Conservation (phyloP, 2,329 filamentous ascomycete genomes). For the Claviceps lovelessii region DNA sequence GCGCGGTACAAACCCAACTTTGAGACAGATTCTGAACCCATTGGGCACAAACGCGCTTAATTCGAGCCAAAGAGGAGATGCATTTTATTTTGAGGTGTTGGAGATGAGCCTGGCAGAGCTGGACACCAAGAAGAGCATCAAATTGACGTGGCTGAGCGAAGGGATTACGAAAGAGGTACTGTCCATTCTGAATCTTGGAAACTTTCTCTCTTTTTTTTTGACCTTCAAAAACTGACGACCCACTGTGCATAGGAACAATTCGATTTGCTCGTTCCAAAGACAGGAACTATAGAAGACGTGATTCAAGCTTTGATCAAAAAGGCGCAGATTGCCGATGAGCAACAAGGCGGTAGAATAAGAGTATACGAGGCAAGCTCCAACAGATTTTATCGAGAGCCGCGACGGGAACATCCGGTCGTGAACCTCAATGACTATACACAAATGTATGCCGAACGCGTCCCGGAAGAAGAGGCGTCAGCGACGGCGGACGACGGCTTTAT, state of each 20-base stretch:
- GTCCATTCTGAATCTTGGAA: not conserved
- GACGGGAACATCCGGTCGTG: constrained; percentile 55
- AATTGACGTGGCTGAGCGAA: constrained; percentile 72
- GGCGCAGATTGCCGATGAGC: constrained; percentile 61
- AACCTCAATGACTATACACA: constrained; percentile 75
- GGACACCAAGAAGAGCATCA: constrained; percentile 80
- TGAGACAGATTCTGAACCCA: constrained; percentile 65
- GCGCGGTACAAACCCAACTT: constrained; percentile 52
- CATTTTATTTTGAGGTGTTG: constrained; percentile 80
- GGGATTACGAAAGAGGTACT: constrained; percentile 77
- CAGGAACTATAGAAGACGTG: constrained; percentile 65
- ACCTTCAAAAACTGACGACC: not conserved
- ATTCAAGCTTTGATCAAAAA: constrained; percentile 67
- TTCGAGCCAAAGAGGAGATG: constrained; percentile 56
- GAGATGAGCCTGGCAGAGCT: constrained; percentile 89
- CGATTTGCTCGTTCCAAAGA: constrained; percentile 80
- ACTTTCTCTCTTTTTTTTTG: not conserved
- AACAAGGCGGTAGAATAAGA: constrained; percentile 53
- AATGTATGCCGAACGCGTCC: constrained; percentile 68
- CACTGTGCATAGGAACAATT: constrained; percentile 44
- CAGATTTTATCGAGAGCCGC: constrained; percentile 71
- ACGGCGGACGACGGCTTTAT: constrained; percentile 47
- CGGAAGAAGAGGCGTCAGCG: constrained; percentile 53
- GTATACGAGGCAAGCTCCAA: constrained; percentile 72
- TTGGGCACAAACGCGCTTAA: constrained; percentile 54